A percentile compares a stretch with the other conserved stretches of the same genome.
Conservation (phyloP, 2,329 filamentous ascomycete genomes). For the Fusarium floridanum region DNA sequence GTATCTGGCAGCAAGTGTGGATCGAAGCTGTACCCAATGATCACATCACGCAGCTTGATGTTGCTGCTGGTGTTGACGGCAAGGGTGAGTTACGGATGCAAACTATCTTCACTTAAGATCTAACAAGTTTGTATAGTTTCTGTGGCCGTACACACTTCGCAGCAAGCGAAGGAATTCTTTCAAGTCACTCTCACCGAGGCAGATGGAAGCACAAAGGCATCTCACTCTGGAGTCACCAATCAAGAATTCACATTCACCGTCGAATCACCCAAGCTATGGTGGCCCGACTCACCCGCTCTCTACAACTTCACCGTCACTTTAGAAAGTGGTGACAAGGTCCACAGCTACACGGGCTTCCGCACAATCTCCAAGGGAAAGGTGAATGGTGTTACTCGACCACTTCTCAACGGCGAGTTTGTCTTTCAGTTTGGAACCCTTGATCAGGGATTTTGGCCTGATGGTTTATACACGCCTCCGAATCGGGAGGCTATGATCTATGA, state of each 20-base stretch:
- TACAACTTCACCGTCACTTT: slow-evolving; percentile 73
- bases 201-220: slow-evolving; percentile 9
- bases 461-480: slow-evolving; percentile 74
- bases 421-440: slow-evolving; percentile 78
- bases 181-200: background rate
- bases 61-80: slow-evolving; percentile 63
- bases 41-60: slow-evolving; percentile 70
- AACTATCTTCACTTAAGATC: too few relatives aligned
- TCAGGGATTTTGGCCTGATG: slow-evolving; percentile 80
- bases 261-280: slow-evolving; percentile 71
- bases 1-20: slow-evolving; percentile 83
- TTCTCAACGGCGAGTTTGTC: slow-evolving; percentile 77
- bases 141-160: slow-evolving; percentile 12
- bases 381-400: slow-evolving; percentile 69
- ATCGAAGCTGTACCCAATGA: slow-evolving; percentile 71
- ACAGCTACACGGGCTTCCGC: slow-evolving; percentile 78
- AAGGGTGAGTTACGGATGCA: background rate
- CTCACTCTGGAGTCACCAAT: slow-evolving; percentile 54
- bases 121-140: background rate
- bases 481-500: slow-evolving; percentile 77
- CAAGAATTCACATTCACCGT: slow-evolving; percentile 67
- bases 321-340: slow-evolving; percentile 62
- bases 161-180: background rate
- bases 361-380: slow-evolving; percentile 70
- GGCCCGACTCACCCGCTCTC: slow-evolving; percentile 70